Base-by-base conservation (phyloP, 2,329 filamentous ascomycete genomes). In the Colletotrichum scovillei region DNA sequence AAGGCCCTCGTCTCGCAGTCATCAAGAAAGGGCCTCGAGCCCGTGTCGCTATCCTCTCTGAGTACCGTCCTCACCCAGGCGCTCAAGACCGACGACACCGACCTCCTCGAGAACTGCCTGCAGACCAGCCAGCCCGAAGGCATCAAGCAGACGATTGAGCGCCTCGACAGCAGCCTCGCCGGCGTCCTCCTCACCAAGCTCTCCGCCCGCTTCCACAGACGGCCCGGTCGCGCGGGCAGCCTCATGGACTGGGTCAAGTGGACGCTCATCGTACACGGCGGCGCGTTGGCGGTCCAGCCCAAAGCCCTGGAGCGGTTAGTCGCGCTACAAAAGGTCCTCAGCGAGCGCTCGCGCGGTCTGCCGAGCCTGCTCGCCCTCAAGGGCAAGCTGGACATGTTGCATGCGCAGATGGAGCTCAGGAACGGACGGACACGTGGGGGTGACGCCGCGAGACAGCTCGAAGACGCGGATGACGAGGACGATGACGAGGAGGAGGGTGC, bases 171-270 rank as follows among this genome's bases (percentile, higher is more conserved):
- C 32, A 89, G 92, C 3, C 91, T 98, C 28, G 95, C 97, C 7
- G 92, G 92, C 46, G 89, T 86, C 8, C 89, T 99, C 11, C 90
- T 99, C 70, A 91, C 92, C 79, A 95, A 94, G 82, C 89, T 99
- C 64, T 94, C 97, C 9, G 93, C 97, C 77, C 90, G 95, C 72
- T 90, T 99, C 81, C 93, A 98, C 83, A 91, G 93, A 76, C 91
- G 95, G 57, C 97, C 97, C 1, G 97, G 96, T 4, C 91, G 97
- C 67, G 96, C 97, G 16, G 95, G 95, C 64, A 94, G 92, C 79
- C 90, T 99, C 38, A 95, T 98, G 89, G 91, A 93, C 19, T 99
- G 97, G 95, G 93, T 98, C 56, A 95, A 98, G 83, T 98, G 95
- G 94, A 96, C 95, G 1, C 90, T 98, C 67, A 91, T 98, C 42